These are phyloP conservation scores for Acanthamoeba royreba DNA, from an alignment of 208 protist genomes.

Conservation along the genomic window DNA sequence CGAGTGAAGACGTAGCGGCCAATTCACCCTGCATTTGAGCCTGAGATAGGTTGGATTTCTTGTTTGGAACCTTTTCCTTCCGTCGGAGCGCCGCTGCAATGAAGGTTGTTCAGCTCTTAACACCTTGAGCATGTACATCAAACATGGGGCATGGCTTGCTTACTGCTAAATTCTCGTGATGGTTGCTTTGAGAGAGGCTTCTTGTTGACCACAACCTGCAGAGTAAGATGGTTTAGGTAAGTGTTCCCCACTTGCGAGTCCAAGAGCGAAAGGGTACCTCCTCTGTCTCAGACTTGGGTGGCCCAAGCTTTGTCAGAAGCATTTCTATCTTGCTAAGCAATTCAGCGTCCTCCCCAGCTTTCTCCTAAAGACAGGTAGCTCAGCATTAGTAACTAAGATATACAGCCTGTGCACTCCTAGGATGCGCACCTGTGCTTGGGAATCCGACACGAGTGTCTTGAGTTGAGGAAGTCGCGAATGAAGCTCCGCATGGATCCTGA, in stretches of 20 bases:
- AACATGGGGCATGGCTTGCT: no score
- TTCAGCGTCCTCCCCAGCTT: neutral
- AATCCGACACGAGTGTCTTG: neutral
- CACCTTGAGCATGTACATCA: no score
- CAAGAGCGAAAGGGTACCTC: no score
- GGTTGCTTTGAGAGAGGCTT: neutral
- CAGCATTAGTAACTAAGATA: no score
- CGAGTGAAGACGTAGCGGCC: neutral
- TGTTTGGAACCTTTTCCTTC: neutral
- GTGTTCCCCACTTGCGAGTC: no score
- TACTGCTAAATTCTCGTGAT: neutral
- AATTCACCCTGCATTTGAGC: neutral
- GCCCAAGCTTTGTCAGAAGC: neutral
- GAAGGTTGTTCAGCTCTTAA: no score
- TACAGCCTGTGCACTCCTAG: no score
- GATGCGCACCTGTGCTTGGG: neutral
- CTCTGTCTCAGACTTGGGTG: neutral
- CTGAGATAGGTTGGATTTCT: no score
- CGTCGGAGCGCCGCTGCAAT: neutral
- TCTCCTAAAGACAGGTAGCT: neutral
- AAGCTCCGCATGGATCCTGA: neutral
- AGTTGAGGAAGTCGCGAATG: neutral
- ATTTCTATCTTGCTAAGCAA: neutral
- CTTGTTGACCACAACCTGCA: no score
- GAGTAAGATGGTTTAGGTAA: no score